Percentiles rank a stretch among this genome's conserved stretches.
Evolutionary conservation across 495 filamentous ascomycete genomes (phyloP).

Genomic region (Penicillium subrubescens): DNA sequence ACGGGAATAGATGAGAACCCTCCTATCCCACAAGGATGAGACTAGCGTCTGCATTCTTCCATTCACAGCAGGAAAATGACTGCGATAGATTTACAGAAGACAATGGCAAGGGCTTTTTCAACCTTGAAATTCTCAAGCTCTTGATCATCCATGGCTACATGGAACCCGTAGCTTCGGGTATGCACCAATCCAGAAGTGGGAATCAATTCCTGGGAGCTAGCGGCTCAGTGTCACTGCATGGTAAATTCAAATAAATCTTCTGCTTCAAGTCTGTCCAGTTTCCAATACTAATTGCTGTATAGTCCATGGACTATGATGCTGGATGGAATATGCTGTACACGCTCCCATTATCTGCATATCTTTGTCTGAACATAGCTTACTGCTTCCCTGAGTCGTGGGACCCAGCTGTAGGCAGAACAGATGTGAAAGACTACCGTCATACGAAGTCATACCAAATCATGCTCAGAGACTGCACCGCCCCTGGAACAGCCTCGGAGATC

Average conservation of each 20-base stretch:
- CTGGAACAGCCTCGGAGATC: background rate
- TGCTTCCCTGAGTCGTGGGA: conserved; percentile 12
- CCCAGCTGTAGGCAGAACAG: conserved; percentile 9
- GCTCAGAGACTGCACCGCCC: conserved; percentile 5
- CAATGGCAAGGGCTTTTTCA: background rate
- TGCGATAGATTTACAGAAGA: background rate
- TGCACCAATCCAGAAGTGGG: background rate
- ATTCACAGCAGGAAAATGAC: background rate
- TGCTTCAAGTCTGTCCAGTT: background rate
- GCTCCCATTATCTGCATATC: conserved; percentile 7
- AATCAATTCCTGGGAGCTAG: background rate
- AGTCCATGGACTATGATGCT: background rate
- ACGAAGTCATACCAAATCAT: conserved; percentile 12
- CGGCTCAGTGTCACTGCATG: conserved; percentile 5
- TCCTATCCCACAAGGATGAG: background rate
- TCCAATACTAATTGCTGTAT: background rate
- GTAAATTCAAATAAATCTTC: conserved; percentile 4
- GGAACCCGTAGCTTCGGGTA: conserved; percentile 1
- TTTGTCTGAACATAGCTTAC: conserved; percentile 11
- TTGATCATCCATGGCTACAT: conserved; percentile 1
- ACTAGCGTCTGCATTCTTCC: background rate
- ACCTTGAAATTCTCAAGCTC: conserved; percentile 6
- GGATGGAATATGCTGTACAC: conserved; percentile 7
- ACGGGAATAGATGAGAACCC: background rate
- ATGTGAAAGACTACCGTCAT: conserved; percentile 15